Evolutionary conservation across 345 rosid genomes (phyloP), one percentile per base, ranked within the genome.

Genomic region (Linum tenue): DNA sequence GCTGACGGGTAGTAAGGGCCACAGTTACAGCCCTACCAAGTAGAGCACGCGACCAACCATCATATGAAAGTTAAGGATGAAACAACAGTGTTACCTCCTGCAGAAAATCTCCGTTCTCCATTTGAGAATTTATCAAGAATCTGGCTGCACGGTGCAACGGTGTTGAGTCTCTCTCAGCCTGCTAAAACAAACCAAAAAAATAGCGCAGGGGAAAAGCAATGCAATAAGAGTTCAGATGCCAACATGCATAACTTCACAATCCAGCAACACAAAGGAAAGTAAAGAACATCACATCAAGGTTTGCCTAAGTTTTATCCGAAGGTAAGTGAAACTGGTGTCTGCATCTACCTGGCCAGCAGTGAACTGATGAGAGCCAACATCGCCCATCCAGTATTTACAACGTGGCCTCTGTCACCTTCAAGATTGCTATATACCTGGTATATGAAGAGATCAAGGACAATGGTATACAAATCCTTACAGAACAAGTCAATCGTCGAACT

Each of bases 271-370:
- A 22, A 22, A 22, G 12, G 12, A 44, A 14, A 44, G 51, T 7
- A 44, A 41, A 4, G 12, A 44, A 5, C 31, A 44, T 9, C 51
- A 7, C 51, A 44, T 44, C 10, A 5, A 44, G 12, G 31, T 9
- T 44, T 44, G 7, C 7, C 7, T 7, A 5, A 44, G 44, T 41
- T 41, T 8, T 22, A 41, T 41, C 44, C 5, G 6, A 41, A 41
- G 9, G 5, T 38, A 4, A 41, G 5, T 41, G 6, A 41, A 41
- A 41, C 31, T 22, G 31, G 31, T 22, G 12, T 6, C 8, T 68
- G 59, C 9, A 22, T n/a, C 5, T 75, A 83, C 86, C 84, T 83
- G 84, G 6, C 80, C 82, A 68, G 79, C 82, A 51, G 72, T 82
- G 48, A 22, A 22, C 31, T 22, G 60, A 80, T 76, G 44, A 80